Evolutionary conservation across 1,139 yeast species (phyloP).

Genomic region (Sugiyamaella pinicola): DNA sequence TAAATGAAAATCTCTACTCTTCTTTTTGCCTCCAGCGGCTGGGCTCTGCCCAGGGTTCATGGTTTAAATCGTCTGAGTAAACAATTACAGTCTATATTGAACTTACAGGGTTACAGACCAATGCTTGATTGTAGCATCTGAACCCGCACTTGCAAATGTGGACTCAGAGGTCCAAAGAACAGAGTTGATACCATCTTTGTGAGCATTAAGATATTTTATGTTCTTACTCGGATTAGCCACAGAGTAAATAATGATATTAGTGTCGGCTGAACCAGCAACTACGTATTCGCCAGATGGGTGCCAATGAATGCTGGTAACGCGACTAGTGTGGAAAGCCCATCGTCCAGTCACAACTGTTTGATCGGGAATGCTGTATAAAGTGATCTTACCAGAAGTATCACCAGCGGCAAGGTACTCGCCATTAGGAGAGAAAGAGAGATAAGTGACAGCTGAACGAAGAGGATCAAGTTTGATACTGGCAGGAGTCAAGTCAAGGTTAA

Average conservation of each 20-base stretch:
- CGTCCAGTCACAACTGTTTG: conserved; percentile 72
- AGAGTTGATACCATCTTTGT: conserved; percentile 80
- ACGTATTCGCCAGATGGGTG: conserved; percentile 68
- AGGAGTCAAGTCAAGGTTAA: conserved; percentile 23
- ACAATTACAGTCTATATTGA: conserved; percentile 2
- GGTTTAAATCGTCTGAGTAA: background rate
- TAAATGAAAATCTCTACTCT: no score
- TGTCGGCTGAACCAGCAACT: conserved; percentile 81
- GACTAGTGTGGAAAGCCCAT: conserved; percentile 94
- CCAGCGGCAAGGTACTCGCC: conserved; percentile 77
- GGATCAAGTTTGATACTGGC: conserved; percentile 46
- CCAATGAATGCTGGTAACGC: conserved; percentile 79
- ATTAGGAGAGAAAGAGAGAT: conserved; percentile 70
- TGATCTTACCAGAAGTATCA: conserved; percentile 81
- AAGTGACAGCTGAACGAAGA: conserved; percentile 64
- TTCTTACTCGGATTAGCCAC: conserved; percentile 77
- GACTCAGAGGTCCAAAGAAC: conserved; percentile 64
- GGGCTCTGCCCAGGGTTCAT: background rate
- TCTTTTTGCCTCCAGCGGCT: background rate
- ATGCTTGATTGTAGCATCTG: conserved; percentile 76
- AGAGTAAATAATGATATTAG: conserved; percentile 77
- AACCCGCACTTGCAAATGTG: conserved; percentile 68
- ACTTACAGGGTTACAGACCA: conserved; percentile 52
- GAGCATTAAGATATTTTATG: conserved; percentile 74
- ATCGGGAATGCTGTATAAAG: conserved; percentile 60